Conservation (phyloP, 139 green algal genomes). For the Asterochloris erici region DNA sequence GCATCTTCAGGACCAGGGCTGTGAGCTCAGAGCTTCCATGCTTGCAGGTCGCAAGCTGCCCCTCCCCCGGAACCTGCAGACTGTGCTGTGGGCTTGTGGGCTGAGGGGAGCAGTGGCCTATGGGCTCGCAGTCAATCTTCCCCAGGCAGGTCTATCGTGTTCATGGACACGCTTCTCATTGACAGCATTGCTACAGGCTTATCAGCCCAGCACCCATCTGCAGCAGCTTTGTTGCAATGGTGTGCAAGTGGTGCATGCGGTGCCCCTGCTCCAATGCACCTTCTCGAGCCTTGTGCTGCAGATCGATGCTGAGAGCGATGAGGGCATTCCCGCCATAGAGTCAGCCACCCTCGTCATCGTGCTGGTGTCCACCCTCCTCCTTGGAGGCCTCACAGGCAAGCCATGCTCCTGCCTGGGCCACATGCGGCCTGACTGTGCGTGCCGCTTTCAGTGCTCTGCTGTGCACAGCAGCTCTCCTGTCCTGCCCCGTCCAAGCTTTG, state of each 20-base stretch:
- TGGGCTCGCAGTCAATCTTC: slow-evolving; percentile 61
- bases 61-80: slow-evolving; percentile 45
- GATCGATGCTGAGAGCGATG: slow-evolving; percentile 30
- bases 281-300: too few relatives aligned
- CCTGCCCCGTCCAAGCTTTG: not conserved
- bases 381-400: slow-evolving; percentile 41
- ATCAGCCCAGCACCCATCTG: too few relatives aligned
- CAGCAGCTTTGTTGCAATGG: too few relatives aligned
- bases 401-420: not conserved
- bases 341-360: slow-evolving; percentile 69
- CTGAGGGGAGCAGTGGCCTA: slow-evolving; percentile 73
- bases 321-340: slow-evolving; percentile 62
- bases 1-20: too few relatives aligned
- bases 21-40: too few relatives aligned
- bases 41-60: slow-evolving; percentile 21
- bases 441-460: slow-evolving; percentile 1
- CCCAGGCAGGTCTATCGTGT: not conserved
- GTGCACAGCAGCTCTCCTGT: not conserved
- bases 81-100: slow-evolving; percentile 60
- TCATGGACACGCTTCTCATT: too few relatives aligned
- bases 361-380: slow-evolving; percentile 49
- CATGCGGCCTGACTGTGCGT: not conserved
- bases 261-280: not conserved
- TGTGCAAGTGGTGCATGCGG: too few relatives aligned
- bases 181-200: too few relatives aligned